These are phyloP conservation scores for Neofusicoccum laricinum DNA, from an alignment of 2,329 filamentous ascomycete species.

Conservation along the genomic window DNA sequence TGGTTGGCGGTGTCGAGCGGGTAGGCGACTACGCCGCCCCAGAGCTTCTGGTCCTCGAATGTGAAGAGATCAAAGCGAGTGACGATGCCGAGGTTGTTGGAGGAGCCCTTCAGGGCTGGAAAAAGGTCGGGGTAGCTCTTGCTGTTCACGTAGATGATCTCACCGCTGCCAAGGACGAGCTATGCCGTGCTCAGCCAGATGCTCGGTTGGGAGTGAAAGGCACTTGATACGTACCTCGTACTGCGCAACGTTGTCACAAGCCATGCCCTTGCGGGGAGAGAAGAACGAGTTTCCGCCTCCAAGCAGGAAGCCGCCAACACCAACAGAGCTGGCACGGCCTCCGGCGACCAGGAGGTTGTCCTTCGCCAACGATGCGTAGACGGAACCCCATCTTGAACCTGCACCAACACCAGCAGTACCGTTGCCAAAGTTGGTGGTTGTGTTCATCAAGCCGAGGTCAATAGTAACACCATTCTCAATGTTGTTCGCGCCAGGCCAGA, in stretches of 20 bases:
- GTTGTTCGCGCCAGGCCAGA: constrained; percentile 23
- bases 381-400: constrained; percentile 12
- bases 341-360: constrained; percentile 14
- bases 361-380: constrained; percentile 18
- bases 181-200: not conserved
- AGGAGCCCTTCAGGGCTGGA: constrained; percentile 36
- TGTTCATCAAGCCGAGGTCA: constrained; percentile 27
- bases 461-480: constrained; percentile 31
- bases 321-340: constrained; percentile 18
- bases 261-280: constrained; percentile 10
- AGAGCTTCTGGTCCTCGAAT: constrained; percentile 22
- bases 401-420: constrained; percentile 22
- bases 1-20: constrained; percentile 22
- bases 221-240: not conserved
- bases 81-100: constrained; percentile 38
- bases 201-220: no score
- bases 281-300: constrained; percentile 19
- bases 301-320: constrained; percentile 18
- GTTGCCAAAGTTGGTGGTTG: constrained; percentile 19
- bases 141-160: constrained; percentile 8
- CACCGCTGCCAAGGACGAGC: constrained; percentile 4
- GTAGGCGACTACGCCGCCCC: constrained; percentile 38
- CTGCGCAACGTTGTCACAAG: constrained; percentile 1
- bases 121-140: constrained; percentile 28
- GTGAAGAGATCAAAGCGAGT: constrained; percentile 29